A percentile compares a stretch with the other conserved stretches of the same genome.
phyloP scores from a whole-genome alignment of 2,329 filamentous ascomycete species.

The Tolypocladium tropicale region DNA sequence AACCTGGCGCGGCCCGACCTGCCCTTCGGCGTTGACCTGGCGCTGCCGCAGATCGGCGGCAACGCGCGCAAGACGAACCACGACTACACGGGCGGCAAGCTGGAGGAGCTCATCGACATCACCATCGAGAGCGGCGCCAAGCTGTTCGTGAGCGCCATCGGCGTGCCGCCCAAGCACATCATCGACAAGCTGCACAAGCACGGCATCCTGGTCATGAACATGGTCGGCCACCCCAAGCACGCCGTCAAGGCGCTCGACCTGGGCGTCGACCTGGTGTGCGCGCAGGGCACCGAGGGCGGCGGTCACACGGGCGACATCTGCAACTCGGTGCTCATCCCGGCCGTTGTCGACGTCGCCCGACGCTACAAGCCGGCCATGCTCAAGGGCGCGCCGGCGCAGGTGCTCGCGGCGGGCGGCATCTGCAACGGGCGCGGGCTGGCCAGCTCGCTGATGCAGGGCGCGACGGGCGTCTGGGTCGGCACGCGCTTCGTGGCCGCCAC shows the following conservation, averaged over 20 bases:
- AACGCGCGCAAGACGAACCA: slow-evolving; percentile 83
- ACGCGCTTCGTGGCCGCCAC: slow-evolving; percentile 78
- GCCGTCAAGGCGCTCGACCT: slow-evolving; percentile 78
- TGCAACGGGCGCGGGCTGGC: slow-evolving; percentile 74
- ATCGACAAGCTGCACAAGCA: slow-evolving; percentile 70
- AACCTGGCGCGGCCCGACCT: slow-evolving; percentile 55
- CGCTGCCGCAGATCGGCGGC: slow-evolving; percentile 80
- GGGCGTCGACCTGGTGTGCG: slow-evolving; percentile 84
- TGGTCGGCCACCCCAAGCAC: slow-evolving; percentile 90
- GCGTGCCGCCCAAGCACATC: slow-evolving; percentile 65
- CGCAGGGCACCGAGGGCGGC: slow-evolving; percentile 87
- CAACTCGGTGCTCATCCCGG: slow-evolving; percentile 76
- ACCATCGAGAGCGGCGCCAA: slow-evolving; percentile 74
- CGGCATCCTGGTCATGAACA: slow-evolving; percentile 87
- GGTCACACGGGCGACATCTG: slow-evolving; percentile 87
- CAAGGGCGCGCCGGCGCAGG: slow-evolving; percentile 60
- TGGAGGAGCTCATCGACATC: slow-evolving; percentile 81
- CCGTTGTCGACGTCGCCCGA: slow-evolving; percentile 73
- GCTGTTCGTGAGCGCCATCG: slow-evolving; percentile 81
- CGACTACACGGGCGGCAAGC: slow-evolving; percentile 84
- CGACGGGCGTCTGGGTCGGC: slow-evolving; percentile 85
- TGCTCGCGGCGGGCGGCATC: slow-evolving; percentile 84
- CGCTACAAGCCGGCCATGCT: slow-evolving; percentile 60
- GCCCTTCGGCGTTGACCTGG: slow-evolving; percentile 86
- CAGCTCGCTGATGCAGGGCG: slow-evolving; percentile 76